Evolutionary conservation across 257 asterid species (phyloP).

Genomic region (Ilex aquifolium): DNA sequence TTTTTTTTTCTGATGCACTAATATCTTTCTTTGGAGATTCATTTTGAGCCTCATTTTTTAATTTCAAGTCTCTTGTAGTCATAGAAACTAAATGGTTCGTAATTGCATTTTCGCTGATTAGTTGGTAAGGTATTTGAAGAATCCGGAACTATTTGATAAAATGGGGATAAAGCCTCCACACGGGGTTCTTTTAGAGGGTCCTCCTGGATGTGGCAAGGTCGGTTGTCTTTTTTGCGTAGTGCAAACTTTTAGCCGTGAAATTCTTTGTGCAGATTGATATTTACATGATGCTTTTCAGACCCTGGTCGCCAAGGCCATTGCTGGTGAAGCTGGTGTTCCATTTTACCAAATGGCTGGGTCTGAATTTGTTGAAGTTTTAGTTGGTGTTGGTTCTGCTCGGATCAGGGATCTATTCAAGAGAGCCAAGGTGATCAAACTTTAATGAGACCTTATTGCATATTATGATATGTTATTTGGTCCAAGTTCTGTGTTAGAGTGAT

Average conservation of each 20-base stretch:
- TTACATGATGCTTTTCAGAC: constrained; percentile 43
- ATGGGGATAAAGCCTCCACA: constrained; percentile 99
- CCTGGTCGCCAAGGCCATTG: constrained; percentile 96
- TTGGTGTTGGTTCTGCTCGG: constrained; percentile 99
- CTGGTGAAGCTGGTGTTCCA: constrained; percentile 99
- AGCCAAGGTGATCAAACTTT: constrained; percentile 64
- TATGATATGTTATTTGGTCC: too few species aligned
- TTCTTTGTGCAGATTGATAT: background rate
- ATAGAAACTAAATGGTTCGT: too few species aligned
- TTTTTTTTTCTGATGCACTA: too few species aligned
- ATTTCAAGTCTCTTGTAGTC: too few species aligned
- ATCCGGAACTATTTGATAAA: constrained; percentile 92
- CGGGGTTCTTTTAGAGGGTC: constrained; percentile 99
- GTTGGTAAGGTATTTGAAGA: constrained; percentile 95
- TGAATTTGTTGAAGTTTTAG: constrained; percentile 93
- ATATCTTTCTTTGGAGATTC: too few species aligned
- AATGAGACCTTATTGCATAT: too few species aligned
- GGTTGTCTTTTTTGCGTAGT: constrained; percentile 17
- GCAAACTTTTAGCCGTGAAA: constrained; percentile 5
- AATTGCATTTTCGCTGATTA: constrained; percentile 20
- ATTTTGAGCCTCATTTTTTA: too few species aligned
- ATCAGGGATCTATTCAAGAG: constrained; percentile 94
- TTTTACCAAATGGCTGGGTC: constrained; percentile 99
- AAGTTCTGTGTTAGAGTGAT: too few species aligned
- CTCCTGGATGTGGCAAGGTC: constrained; percentile 99